Percentiles rank a stretch among this genome's conserved stretches.
phyloP scores from a whole-genome alignment of 768 basidiomycete species.

The Hygrocybe punicea region DNA sequence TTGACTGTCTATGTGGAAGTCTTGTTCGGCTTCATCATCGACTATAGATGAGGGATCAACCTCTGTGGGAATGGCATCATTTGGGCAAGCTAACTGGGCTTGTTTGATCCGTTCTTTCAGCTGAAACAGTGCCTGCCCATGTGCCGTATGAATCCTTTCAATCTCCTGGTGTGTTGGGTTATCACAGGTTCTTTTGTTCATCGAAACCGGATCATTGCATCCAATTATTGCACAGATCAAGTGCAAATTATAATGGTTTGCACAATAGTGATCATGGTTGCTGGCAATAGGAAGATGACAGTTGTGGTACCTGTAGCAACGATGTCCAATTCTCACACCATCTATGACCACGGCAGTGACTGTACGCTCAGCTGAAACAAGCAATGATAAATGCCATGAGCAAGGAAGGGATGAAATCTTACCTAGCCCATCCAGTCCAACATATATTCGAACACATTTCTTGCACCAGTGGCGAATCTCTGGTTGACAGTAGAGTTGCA shows the following conservation, averaged over 20 bases:
- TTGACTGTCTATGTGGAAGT: too few relatives aligned
- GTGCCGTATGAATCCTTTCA: slow-evolving; percentile 17
- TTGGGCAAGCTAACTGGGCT: too few relatives aligned
- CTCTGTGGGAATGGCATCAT: too few relatives aligned
- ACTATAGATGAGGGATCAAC: too few relatives aligned
- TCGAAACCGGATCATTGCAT: slow-evolving; percentile 8
- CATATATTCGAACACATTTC: slow-evolving; percentile 20
- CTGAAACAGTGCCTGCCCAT: too few relatives aligned
- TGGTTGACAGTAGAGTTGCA: slow-evolving; percentile 28
- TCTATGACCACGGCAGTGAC: background rate
- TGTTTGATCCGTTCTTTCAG: too few relatives aligned
- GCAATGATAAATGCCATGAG: too few relatives aligned
- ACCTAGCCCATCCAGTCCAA: slow-evolving; percentile 12
- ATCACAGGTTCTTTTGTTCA: slow-evolving; percentile 18
- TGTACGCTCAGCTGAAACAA: too few relatives aligned
- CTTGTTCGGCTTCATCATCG: too few relatives aligned
- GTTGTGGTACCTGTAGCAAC: slow-evolving; percentile 28
- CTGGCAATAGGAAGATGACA: slow-evolving; percentile 21
- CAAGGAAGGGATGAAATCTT: background rate
- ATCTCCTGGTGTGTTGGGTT: slow-evolving; percentile 19
- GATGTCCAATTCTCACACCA: slow-evolving; percentile 25
- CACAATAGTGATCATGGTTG: slow-evolving; percentile 14
- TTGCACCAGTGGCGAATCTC: slow-evolving; percentile 31
- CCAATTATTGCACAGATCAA: slow-evolving; percentile 11
- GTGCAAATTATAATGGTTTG: slow-evolving; percentile 10